Percentiles rank a stretch among this genome's conserved stretches.
Conservation (phyloP, 2,329 filamentous ascomycete species). For the Polychaeton citri region DNA sequence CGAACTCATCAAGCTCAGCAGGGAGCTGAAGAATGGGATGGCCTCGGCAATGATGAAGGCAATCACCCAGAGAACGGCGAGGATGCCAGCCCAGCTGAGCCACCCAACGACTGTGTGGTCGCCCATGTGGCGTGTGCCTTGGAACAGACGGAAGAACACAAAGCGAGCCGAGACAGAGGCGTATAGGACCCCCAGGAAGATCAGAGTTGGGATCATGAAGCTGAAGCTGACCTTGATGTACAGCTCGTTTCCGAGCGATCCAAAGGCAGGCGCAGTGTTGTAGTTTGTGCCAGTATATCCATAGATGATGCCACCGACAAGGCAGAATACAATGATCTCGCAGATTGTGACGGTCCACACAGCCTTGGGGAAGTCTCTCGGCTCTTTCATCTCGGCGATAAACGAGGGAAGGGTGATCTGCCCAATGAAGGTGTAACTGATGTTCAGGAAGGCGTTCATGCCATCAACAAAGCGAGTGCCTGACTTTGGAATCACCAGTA, state of each 20-base stretch:
- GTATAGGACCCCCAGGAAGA: constrained; percentile 84
- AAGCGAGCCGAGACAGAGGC: constrained; percentile 83
- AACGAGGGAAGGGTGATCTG: constrained; percentile 91
- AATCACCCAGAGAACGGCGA: constrained; percentile 65
- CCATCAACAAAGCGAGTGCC: constrained; percentile 70
- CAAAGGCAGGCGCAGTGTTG: constrained; percentile 77
- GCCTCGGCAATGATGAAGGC: constrained; percentile 87
- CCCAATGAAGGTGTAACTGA: constrained; percentile 90
- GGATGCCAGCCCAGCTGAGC: constrained; percentile 62
- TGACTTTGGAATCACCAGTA: constrained; percentile 52
- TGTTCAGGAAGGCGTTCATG: constrained; percentile 85
- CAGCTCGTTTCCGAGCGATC: constrained; percentile 56
- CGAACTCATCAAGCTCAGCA: constrained; percentile 64
- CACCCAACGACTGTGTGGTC: constrained; percentile 74
- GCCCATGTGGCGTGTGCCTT: constrained; percentile 63
- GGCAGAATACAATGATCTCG: constrained; percentile 72
- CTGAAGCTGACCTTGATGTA: constrained; percentile 85
- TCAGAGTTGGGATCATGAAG: constrained; percentile 90
- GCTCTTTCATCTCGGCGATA: constrained; percentile 82
- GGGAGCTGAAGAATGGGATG: constrained; percentile 82
- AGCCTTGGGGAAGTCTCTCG: constrained; percentile 79
- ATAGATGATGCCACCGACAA: constrained; percentile 71
- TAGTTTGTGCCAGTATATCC: constrained; percentile 84
- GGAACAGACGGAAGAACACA: constrained; percentile 81
- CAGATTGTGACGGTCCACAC: constrained; percentile 82